A percentile compares a stretch with the other conserved stretches of the same genome.
Evolutionary conservation across 2,329 filamentous ascomycete species (phyloP).

Genomic region (Beauveria australis): DNA sequence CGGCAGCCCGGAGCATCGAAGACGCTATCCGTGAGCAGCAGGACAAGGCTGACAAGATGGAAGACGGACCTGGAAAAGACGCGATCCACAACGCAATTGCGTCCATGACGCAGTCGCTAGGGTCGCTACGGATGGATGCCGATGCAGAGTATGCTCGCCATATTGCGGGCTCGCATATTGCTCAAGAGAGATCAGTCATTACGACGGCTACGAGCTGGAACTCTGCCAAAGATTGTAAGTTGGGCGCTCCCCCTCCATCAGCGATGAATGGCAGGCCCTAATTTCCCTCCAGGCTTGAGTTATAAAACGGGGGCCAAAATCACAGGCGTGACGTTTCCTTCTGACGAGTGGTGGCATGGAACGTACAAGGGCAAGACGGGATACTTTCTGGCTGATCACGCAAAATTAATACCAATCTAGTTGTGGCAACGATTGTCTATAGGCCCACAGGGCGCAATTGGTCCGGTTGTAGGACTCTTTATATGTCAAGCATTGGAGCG

Average conservation of each 20-base stretch:
- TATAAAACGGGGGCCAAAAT: neutral
- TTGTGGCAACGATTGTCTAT: neutral
- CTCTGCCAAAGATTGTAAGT: conserved; percentile 1
- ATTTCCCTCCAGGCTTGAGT: neutral
- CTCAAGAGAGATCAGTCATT: neutral
- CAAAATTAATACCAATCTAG: neutral
- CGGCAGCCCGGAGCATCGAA: conserved; percentile 26
- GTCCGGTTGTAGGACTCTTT: neutral
- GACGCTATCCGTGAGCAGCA: conserved; percentile 9
- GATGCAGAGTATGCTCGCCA: conserved; percentile 40
- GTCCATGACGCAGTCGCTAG: conserved; percentile 29
- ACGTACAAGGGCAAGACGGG: conserved; percentile 3
- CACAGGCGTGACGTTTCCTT: neutral
- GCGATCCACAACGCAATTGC: conserved; percentile 29
- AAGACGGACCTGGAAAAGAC: conserved; percentile 16
- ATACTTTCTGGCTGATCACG: neutral
- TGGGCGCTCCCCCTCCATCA: neutral
- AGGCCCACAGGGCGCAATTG: too few species aligned
- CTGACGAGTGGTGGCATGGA: conserved; percentile 3
- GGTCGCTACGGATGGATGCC: conserved; percentile 32
- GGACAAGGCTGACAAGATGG: conserved; percentile 24
- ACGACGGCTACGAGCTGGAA: neutral
- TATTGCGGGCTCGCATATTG: conserved; percentile 22
- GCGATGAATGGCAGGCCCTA: neutral
- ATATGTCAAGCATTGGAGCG: neutral